Conservation (phyloP, 176 grass and related monocot genomes). For the Aegilops umbellulata region DNA sequence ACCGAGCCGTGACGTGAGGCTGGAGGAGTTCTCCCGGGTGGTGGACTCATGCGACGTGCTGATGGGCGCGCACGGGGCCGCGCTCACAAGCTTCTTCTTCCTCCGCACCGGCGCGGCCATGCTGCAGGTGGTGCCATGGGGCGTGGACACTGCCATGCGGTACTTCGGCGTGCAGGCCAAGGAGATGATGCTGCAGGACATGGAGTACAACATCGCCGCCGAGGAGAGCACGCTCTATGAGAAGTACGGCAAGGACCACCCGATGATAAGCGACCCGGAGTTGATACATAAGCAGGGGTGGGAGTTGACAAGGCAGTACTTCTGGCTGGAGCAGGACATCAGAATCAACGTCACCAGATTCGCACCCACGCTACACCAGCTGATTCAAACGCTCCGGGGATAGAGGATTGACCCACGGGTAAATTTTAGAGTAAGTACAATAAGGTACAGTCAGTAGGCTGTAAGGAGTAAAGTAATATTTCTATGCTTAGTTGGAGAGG, state of each 20-base stretch:
- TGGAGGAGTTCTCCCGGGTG: conserved; percentile 33
- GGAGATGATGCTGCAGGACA: conserved; percentile 46
- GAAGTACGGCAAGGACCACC: conserved; percentile 60
- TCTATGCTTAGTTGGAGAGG: too few relatives aligned
- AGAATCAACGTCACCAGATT: conserved; percentile 65
- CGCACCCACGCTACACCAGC: conserved; percentile 34
- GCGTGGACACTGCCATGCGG: conserved; percentile 31
- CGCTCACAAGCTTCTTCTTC: conserved; percentile 69
- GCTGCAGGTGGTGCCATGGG: conserved; percentile 78
- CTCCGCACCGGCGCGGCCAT: conserved; percentile 53
- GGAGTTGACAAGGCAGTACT: conserved; percentile 49
- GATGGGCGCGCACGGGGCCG: conserved; percentile 82
- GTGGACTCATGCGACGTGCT: conserved; percentile 76
- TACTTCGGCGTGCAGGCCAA: conserved; percentile 41
- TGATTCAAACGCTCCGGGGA: conserved; percentile 26
- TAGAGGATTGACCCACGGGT: too few relatives aligned
- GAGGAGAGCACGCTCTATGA: conserved; percentile 63
- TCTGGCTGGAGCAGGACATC: conserved; percentile 67
- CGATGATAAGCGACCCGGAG: conserved; percentile 45
- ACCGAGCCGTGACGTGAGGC: conserved; percentile 23
- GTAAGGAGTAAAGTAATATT: too few relatives aligned
- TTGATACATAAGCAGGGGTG: conserved; percentile 59
- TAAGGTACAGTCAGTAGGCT: too few relatives aligned
- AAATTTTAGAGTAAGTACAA: too few relatives aligned
- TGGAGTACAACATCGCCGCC: conserved; percentile 61